Evolutionary conservation across 192 early-diverging fungal species (phyloP).

Genomic region (Coemansia sp.): DNA sequence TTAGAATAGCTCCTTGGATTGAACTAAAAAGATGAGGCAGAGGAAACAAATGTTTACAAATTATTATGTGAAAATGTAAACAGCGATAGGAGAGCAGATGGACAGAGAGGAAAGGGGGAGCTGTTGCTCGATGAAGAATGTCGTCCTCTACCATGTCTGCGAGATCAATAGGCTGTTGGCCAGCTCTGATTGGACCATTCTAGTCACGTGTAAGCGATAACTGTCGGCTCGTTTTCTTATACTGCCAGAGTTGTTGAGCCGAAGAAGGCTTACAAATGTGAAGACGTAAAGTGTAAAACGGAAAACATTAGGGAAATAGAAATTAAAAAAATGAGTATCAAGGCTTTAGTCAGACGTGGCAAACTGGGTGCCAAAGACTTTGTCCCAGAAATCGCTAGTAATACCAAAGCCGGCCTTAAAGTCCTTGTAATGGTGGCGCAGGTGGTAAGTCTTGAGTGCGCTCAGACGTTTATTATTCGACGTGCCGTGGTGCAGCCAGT

Average conservation of each 20-base stretch:
- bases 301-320: not conserved
- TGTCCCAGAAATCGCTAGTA: constrained; percentile 90
- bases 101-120: not conserved
- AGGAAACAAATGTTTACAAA: not conserved
- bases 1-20: not conserved
- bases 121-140: not conserved
- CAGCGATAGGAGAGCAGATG: not conserved
- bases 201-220: not conserved
- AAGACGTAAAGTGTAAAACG: not conserved
- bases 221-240: not conserved
- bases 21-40: not conserved
- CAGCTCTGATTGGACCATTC: not conserved
- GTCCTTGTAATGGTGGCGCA: constrained; percentile 96
- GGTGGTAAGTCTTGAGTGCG: constrained; percentile 92
- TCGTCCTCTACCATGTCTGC: not conserved
- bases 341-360: not conserved
- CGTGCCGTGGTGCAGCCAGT: constrained; percentile 91
- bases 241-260: not conserved
- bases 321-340: constrained; percentile 2
- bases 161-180: not conserved
- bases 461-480: constrained; percentile 70
- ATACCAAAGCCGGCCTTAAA: constrained; percentile 86
- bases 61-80: constrained; percentile 3
- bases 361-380: constrained; percentile 69
- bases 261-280: not conserved